These are phyloP conservation scores for Corchorus capsularis DNA, from an alignment of 345 rosid species.

Conservation along the genomic window DNA sequence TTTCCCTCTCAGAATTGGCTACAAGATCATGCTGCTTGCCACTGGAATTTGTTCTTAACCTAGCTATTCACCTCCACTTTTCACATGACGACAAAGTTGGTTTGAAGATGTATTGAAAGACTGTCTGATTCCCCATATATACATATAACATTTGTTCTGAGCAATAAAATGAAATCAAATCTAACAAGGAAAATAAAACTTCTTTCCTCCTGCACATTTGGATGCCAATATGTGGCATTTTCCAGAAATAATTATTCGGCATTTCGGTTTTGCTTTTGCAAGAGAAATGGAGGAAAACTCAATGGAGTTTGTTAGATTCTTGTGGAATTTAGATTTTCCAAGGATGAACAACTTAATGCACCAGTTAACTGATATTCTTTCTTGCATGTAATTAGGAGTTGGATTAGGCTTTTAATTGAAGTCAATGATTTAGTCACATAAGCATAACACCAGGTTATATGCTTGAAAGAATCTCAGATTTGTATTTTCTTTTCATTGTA, in stretches of 20 bases:
- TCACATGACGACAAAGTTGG: not conserved
- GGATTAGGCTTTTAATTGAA: too few relatives aligned
- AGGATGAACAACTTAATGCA: constrained; percentile 6
- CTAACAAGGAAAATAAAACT: not conserved
- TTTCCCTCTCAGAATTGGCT: not conserved
- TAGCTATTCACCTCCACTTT: not conserved
- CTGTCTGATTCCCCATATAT: not conserved
- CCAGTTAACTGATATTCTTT: not conserved
- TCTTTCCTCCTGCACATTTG: not conserved
- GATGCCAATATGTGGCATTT: constrained; percentile 6
- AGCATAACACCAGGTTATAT: not conserved
- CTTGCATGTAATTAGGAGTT: not conserved
- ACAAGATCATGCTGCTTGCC: not conserved
- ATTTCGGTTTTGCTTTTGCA: not conserved
- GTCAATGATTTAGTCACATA: too few relatives aligned
- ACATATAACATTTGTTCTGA: not conserved
- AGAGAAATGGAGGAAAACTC: not conserved
- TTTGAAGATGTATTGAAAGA: too few relatives aligned
- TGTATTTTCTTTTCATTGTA: not conserved
- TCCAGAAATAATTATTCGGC: not conserved
- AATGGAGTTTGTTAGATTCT: not conserved
- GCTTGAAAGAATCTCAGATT: not conserved
- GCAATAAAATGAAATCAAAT: not conserved
- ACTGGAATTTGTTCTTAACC: constrained; percentile 6
- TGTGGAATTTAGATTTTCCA: not conserved